Evolutionary conservation across 495 filamentous ascomycete species (phyloP), one percentile per base, ranked within the genome.

Genomic region (Pyronema domesticum): DNA sequence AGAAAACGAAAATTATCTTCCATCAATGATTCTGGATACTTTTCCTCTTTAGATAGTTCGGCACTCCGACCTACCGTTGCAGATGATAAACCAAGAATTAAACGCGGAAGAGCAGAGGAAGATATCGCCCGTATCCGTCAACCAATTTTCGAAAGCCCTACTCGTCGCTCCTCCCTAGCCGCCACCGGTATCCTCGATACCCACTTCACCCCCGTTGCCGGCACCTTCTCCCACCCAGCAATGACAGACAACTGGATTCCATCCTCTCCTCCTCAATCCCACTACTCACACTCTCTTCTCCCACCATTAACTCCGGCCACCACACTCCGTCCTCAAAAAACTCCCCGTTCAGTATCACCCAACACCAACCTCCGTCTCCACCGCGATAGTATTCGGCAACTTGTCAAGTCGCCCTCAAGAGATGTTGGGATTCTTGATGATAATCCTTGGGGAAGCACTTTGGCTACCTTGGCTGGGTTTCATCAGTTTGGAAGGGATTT

Each of bases 11-110:
- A 85, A 64, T 76, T 79, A 59, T 71, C 71, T 3, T 77, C 79
- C 11, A 80, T 94, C 71, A 87, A 94, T 59, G 91, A 98, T 62
- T 95, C 89, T 66, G 91, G 91, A 9, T 98, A 95, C 67, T 94
- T 94, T 61, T 98, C 91, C 1, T 95, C 89, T 0, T 71, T 98
- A n/a, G 91, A 95, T 44, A 96, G 91, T 0, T 95, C 91, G 0
- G 86, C 74, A n/a, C 73, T 85, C 60, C 76, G 89, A 35, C 80
- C 82, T 30, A 78, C 79, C 51, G 70, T 69, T 53, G 77, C 77
- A 1, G 86, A 86, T 57, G 84, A 86, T 44, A 81, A 81, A 13
- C 83, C 80, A 34, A 78, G 79, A 47, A 79, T 88, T 53, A 94
- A 89, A 69, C 79, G 85, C 51, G 91, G 91, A 18, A 81, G 91